Evolutionary conservation across 371 early-diverging fungal species (phyloP).

Genomic region (Mycotypha africana): DNA sequence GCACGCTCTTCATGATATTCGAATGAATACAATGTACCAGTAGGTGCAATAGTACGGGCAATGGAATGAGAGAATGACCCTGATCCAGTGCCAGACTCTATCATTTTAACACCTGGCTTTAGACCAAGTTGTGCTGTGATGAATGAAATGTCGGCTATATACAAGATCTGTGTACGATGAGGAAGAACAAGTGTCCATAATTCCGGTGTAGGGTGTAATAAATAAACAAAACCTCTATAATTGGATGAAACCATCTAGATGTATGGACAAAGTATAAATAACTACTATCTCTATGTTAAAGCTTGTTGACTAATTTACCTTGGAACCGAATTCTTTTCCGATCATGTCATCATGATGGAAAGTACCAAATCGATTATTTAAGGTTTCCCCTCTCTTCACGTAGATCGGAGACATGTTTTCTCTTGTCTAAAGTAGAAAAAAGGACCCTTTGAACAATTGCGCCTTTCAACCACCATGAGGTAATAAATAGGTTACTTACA

Average conservation of each 20-base stretch:
- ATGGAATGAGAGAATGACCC: constrained; percentile 96
- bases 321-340: constrained; percentile 80
- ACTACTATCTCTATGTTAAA: too few species aligned
- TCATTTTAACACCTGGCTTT: constrained; percentile 78
- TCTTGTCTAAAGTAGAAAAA: constrained; percentile 41
- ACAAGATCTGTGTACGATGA: constrained; percentile 95
- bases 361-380: constrained; percentile 72
- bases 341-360: constrained; percentile 81
- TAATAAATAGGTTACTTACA: constrained; percentile 23
- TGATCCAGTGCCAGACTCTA: constrained; percentile 95
- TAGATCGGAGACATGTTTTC: constrained; percentile 58
- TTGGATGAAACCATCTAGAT: constrained; percentile 66
- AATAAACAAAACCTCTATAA: constrained; percentile 78
- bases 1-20: constrained; percentile 90
- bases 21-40: constrained; percentile 87
- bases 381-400: constrained; percentile 51
- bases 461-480: neutral
- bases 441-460: too few species aligned
- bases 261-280: too few species aligned
- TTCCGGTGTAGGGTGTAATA: constrained; percentile 92
- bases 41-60: constrained; percentile 80
- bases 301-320: constrained; percentile 33
- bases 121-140: constrained; percentile 77
- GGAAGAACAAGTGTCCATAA: constrained; percentile 91
- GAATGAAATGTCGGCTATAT: constrained; percentile 88